Percentiles rank a stretch among this genome's conserved stretches.
These are phyloP conservation scores for Pestalotiopsis sp. DNA, from an alignment of 2,329 filamentous ascomycete genomes.

Conservation along the genomic window DNA sequence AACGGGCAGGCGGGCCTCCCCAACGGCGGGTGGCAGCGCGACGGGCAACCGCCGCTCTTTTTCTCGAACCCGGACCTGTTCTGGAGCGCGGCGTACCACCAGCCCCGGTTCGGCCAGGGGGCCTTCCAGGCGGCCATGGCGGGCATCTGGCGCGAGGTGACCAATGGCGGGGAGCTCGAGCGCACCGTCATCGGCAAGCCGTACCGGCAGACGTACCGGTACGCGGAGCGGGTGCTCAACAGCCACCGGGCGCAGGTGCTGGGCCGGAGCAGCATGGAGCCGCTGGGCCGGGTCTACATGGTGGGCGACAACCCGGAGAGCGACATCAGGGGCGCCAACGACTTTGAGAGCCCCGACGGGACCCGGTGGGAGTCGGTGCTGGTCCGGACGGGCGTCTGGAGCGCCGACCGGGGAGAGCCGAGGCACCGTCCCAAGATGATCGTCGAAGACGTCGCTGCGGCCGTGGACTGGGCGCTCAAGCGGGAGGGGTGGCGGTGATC, in stretches of 20 bases:
- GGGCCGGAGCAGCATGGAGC: constrained; percentile 18
- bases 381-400: constrained; percentile 79
- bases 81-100: constrained; percentile 83
- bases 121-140: constrained; percentile 82
- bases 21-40: constrained; percentile 78
- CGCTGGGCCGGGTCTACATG: constrained; percentile 75
- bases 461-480: constrained; percentile 74
- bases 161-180: constrained; percentile 59
- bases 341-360: constrained; percentile 64
- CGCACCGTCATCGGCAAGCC: constrained; percentile 83
- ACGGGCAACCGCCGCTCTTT: constrained; percentile 78
- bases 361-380: constrained; percentile 78
- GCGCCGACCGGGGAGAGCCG: constrained; percentile 44
- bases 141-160: constrained; percentile 76
- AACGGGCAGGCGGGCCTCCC: constrained; percentile 67
- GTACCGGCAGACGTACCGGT: constrained; percentile 73
- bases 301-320: constrained; percentile 87
- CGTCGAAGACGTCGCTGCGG: constrained; percentile 73
- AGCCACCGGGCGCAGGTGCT: constrained; percentile 56
- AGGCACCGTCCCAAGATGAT: constrained; percentile 63
- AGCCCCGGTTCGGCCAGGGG: constrained; percentile 87
- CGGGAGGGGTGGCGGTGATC: constrained; percentile 43
- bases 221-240: constrained; percentile 74
- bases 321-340: constrained; percentile 86
- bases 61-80: constrained; percentile 90